Evolutionary conservation across 164 flowering plant genomes (phyloP), one percentile per base, ranked within the genome.

Genomic region (Tetrastigma voinierianum): DNA sequence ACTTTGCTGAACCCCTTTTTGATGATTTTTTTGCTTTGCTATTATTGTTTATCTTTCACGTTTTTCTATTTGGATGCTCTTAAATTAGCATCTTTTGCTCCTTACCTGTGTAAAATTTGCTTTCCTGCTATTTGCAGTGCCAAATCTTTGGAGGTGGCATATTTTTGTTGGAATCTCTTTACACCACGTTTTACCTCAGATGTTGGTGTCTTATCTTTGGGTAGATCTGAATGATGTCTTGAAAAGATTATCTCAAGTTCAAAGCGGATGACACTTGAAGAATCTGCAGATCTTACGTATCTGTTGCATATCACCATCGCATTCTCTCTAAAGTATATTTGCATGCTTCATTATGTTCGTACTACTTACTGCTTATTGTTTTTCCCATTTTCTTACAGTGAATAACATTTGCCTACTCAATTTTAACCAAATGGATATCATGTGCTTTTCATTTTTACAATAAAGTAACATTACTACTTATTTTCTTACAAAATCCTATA

Each of bases 271-370:
- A 90, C 62, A 95, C 77, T 80, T 86, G 19, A 76, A 67, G 98
- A 95, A 83, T 89, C 97, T 61, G 96, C 98, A 67, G 98, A 92
- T 74, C 91, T 92, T 62, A 86, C 97, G n/a, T n/a, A 32, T 90
- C 89, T 82, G 86, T 95, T 62, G 97, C 97, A 16, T 92, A 92
- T 81, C 96, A 89, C 25, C 97, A 90, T 73, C 87, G 96, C 70
- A 95, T 86, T 69, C 92, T 92, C 77, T 85, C 98, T 46, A 95
- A 92, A 72, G 98, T 90, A 78, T 64, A 84, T 52, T 15, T n/a
- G n/a, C n/a, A 14, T 40, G 19, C 23, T 9, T 51, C 10, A 51
- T 5, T 51, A 17, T 51, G 4, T 13, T 11, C 48, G 20, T 18
- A 40, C 56, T 14, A 44, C 19, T 46, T 19, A 59, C 19, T 59